Percentiles rank a stretch among this genome's conserved stretches.
Evolutionary conservation across 1,284 basidiomycete genomes (phyloP).

Genomic region (Austroboletus olivaceoglutinosus): DNA sequence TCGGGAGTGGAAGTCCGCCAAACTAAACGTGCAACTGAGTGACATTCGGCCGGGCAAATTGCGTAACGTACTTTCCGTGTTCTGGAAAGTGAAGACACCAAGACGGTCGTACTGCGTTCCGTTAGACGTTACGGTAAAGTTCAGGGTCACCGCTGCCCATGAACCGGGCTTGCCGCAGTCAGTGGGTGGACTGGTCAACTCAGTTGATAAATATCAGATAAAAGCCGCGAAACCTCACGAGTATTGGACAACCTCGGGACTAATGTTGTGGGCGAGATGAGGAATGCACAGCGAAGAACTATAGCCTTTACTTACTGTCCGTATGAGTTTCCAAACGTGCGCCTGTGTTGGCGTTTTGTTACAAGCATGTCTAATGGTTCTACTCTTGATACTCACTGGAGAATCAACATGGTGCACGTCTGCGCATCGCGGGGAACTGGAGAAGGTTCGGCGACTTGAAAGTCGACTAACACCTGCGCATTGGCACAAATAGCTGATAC

Average conservation of each 20-base stretch:
- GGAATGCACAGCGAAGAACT: not conserved
- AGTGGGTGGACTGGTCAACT: slow-evolving; percentile 55
- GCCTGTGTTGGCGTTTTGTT: slow-evolving; percentile 38
- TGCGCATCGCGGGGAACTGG: slow-evolving; percentile 56
- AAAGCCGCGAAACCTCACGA: slow-evolving; percentile 42
- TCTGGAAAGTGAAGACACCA: slow-evolving; percentile 69
- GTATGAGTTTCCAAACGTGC: slow-evolving; percentile 71
- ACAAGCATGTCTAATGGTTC: not conserved
- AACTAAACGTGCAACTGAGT: slow-evolving; percentile 38
- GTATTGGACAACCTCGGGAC: slow-evolving; percentile 64
- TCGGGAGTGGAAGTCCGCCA: slow-evolving; percentile 82
- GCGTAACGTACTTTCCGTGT: slow-evolving; percentile 61
- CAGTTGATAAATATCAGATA: not conserved
- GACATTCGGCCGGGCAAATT: not conserved
- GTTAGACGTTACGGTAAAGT: slow-evolving; percentile 75
- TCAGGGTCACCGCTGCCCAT: slow-evolving; percentile 73
- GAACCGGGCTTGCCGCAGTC: slow-evolving; percentile 68
- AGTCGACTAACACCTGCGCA: slow-evolving; percentile 57
- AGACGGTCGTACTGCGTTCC: slow-evolving; percentile 77
- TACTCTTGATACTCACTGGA: slow-evolving; percentile 49
- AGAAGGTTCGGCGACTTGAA: slow-evolving; percentile 71
- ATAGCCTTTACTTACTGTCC: slow-evolving; percentile 47
- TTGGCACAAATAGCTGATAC: slow-evolving; percentile 13
- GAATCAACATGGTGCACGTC: slow-evolving; percentile 61
- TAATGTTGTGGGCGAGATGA: slow-evolving; percentile 26